Base-by-base conservation (phyloP, 2,329 filamentous ascomycete species). In the Calonectria fujianensis region DNA sequence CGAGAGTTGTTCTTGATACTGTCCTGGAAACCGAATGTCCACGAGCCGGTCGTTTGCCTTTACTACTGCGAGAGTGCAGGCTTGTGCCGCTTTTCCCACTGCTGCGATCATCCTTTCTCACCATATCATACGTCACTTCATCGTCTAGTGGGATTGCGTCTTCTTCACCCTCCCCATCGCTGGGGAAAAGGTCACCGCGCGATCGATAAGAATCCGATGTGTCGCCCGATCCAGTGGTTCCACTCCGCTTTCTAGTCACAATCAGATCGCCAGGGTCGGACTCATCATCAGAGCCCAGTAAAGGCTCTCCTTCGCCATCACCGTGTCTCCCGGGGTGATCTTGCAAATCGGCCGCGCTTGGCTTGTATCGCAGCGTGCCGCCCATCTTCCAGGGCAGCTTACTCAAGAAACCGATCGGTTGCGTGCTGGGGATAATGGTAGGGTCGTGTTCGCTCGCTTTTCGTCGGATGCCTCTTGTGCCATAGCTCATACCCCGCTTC, bases 61-160 rank as follows among this genome's bases (percentile, higher is more conserved):
- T 92, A 78, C 89, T 92, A 75, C 89, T 92, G 75, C 89, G 54
- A 65, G 61, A 94, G 59, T 90, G 91, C n/a, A 82, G 83, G 65
- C 76, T 82, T 59, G 81, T 82, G 79, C 93, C 95, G 78, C 82
- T 83, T 74, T 75, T 82, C 37, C 82, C 83, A 80, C 94, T 96
- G 78, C 93, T 93, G 59, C 91, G 90, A 80, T 95, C 94, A 72
- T 97, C 95, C 77, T 94, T 92, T 68, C 94, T 91, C 74, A 96
- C 93, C 75, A 98, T 88, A 4, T 93, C 92, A 83, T 98, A 93
- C 3, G 96, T 95, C 80, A 98, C 97, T 82, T 98, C 96, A 82
- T 98, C 96, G 80, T 96, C 95, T 24, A 98, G 86, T 16, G 96
- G 95, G n/a, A 98, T 92, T 0, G 96, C 96, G 85, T 98, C 96